Evolutionary conservation across 129 eudicot species (phyloP).

Genomic region (Apium graveolens): DNA sequence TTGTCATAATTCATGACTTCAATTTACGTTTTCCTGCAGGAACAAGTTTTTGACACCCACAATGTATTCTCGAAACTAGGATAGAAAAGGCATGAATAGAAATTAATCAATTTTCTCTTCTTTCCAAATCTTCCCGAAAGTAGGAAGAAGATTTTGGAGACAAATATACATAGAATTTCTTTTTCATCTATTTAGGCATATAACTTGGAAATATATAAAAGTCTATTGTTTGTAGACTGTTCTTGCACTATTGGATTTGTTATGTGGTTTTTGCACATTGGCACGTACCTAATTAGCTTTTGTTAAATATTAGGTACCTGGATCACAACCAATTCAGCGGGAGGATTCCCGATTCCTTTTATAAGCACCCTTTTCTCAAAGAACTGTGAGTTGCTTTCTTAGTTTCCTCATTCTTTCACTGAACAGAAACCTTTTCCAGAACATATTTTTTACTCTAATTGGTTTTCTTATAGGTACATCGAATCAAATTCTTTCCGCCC

Average conservation of each 20-base stretch:
- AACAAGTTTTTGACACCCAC: background rate
- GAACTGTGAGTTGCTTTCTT: constrained; percentile 53
- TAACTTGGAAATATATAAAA: background rate
- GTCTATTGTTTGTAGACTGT: background rate
- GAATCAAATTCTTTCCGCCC: constrained; percentile 85
- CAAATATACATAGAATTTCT: too few species aligned
- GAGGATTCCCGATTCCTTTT: constrained; percentile 92
- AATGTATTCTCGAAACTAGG: too few species aligned
- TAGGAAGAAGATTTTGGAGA: too few species aligned
- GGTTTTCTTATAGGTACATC: constrained; percentile 56
- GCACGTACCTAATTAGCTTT: background rate
- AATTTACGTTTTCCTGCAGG: background rate
- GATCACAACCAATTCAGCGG: constrained; percentile 97
- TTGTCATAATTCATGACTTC: background rate
- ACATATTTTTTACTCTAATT: constrained; percentile 15
- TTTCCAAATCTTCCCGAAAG: too few species aligned
- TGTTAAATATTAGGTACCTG: constrained; percentile 52
- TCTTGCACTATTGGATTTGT: background rate
- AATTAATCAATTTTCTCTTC: too few species aligned
- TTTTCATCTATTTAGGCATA: too few species aligned
- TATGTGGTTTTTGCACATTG: background rate
- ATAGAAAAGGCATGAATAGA: too few species aligned
- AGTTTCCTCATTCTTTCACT: background rate
- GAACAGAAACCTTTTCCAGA: background rate
- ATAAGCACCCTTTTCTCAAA: constrained; percentile 83